Percentiles rank a stretch among this genome's conserved stretches.
phyloP scores from a whole-genome alignment of 2,329 filamentous ascomycete species.

The Penicillium psychrosexuale region DNA sequence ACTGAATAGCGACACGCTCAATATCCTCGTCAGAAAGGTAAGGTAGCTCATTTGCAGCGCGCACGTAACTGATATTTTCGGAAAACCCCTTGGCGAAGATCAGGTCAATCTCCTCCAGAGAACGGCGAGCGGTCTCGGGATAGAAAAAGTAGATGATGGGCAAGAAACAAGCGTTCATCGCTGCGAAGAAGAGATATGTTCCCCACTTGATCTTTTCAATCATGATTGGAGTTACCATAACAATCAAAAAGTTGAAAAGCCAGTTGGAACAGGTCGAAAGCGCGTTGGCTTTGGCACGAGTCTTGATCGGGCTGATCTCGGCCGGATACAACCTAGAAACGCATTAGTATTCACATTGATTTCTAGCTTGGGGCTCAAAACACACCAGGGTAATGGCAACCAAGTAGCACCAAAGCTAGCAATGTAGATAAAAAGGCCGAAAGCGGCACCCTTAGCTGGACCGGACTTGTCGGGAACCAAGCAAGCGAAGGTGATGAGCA shows the following conservation, averaged over 20 bases:
- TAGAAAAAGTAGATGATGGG: slow-evolving; percentile 43
- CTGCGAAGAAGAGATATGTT: slow-evolving; percentile 8
- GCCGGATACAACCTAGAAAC: slow-evolving; percentile 38
- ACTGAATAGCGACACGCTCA: slow-evolving; percentile 16
- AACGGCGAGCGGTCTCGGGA: slow-evolving; percentile 56
- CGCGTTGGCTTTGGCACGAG: slow-evolving; percentile 53
- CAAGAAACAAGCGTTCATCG: slow-evolving; percentile 7
- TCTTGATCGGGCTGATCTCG: slow-evolving; percentile 46
- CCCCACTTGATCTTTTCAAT: slow-evolving; percentile 18
- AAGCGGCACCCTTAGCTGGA: slow-evolving; percentile 22
- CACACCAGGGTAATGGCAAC: slow-evolving; percentile 55
- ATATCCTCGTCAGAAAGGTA: slow-evolving; percentile 17
- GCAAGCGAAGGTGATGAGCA: slow-evolving; percentile 25
- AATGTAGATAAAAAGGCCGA: slow-evolving; percentile 61
- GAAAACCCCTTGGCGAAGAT: slow-evolving; percentile 47
- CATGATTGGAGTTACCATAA: slow-evolving; percentile 37
- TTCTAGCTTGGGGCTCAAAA: not conserved
- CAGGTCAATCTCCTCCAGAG: slow-evolving; percentile 64
- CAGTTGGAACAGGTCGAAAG: slow-evolving; percentile 38
- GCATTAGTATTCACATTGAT: not conserved
- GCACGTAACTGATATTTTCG: slow-evolving; percentile 18
- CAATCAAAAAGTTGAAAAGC: slow-evolving; percentile 44
- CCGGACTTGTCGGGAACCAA: slow-evolving; percentile 14
- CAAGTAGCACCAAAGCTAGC: slow-evolving; percentile 63
- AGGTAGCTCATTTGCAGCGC: slow-evolving; percentile 23